phyloP scores from a whole-genome alignment of 2,329 filamentous ascomycete genomes.

The Scedosporium dehoogii region DNA sequence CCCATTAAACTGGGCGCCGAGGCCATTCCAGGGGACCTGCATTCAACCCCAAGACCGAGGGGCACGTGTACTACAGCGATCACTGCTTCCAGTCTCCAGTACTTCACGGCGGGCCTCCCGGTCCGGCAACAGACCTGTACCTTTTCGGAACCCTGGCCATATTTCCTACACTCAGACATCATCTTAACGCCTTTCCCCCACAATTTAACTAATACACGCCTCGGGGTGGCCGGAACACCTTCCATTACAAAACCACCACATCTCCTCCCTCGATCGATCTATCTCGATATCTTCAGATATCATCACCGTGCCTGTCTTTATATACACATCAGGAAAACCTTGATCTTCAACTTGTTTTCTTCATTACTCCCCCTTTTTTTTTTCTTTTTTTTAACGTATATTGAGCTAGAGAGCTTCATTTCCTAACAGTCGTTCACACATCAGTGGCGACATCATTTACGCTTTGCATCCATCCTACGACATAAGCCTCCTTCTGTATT shows the following conservation, averaged over 20 bases:
- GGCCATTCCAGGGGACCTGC: background rate
- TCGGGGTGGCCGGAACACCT: background rate
- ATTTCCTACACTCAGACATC: background rate
- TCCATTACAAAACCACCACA: conserved; percentile 4
- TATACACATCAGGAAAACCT: background rate
- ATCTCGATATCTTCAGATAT: background rate
- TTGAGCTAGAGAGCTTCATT: too few species aligned
- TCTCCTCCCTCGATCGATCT: background rate
- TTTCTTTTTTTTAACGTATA: background rate
- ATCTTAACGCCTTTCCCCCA: background rate
- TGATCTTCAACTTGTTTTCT: background rate
- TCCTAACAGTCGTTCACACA: too few species aligned
- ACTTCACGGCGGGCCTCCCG: background rate
- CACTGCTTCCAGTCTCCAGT: background rate
- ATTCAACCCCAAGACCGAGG: background rate
- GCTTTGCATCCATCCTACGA: too few species aligned
- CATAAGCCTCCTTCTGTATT: background rate
- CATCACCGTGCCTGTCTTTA: background rate
- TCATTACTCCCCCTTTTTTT: background rate
- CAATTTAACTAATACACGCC: background rate
- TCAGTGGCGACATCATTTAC: too few species aligned
- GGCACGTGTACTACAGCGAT: background rate
- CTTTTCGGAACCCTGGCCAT: background rate
- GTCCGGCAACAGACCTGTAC: background rate
- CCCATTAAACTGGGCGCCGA: background rate